Percentiles rank a stretch among this genome's conserved stretches.
These are phyloP conservation scores for Dillenia turbinata DNA, from an alignment of 164 flowering plant species.

Conservation along the genomic window DNA sequence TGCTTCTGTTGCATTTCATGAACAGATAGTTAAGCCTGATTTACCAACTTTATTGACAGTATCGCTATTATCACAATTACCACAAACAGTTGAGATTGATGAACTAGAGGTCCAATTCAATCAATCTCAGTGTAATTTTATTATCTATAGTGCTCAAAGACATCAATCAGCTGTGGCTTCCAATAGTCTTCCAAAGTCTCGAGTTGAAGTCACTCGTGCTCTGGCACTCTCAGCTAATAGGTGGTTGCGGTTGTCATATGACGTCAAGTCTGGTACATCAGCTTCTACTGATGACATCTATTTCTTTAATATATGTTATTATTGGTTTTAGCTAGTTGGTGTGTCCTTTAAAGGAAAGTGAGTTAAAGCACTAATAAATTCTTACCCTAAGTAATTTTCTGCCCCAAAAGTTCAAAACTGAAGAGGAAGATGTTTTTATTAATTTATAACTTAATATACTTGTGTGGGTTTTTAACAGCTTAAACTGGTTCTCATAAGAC, in stretches of 20 bases:
- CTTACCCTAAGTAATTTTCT: no score
- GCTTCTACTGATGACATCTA: no score
- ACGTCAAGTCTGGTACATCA: constrained; percentile 63
- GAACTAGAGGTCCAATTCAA: constrained; percentile 88
- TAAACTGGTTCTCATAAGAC: no score
- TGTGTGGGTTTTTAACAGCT: no score
- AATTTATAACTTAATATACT: no score
- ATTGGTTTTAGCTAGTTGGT: no score
- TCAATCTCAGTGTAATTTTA: constrained; percentile 78
- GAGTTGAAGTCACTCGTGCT: constrained; percentile 51
- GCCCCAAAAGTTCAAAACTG: no score
- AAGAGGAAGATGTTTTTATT: no score
- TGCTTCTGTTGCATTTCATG: constrained; percentile 92
- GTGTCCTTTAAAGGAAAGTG: no score
- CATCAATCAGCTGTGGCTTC: constrained; percentile 18
- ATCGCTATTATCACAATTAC: constrained; percentile 82
- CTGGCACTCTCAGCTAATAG: constrained; percentile 54
- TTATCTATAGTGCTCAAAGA: constrained; percentile 44
- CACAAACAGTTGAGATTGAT: constrained; percentile 67
- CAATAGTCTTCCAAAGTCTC: constrained; percentile 24
- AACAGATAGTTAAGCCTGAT: constrained; percentile 79
- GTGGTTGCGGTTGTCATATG: constrained; percentile 85
- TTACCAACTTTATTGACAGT: constrained; percentile 54
- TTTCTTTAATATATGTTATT: no score
- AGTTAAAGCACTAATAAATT: no score